A percentile compares a stretch with the other conserved stretches of the same genome.
These are phyloP conservation scores for Paxillus rubicundulus DNA, from an alignment of 768 basidiomycete genomes.

Conservation along the genomic window DNA sequence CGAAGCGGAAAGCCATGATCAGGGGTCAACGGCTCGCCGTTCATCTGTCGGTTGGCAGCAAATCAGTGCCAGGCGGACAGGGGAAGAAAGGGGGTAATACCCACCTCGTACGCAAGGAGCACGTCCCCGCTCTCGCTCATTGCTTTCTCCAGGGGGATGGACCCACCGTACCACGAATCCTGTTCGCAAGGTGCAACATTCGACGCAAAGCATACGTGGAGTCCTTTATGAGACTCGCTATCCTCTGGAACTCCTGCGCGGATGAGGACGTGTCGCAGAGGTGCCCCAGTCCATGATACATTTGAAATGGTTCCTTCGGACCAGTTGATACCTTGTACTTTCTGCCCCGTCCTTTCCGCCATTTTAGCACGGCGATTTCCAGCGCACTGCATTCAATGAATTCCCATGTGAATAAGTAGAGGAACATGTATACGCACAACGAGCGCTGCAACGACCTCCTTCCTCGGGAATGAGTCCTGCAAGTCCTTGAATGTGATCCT, in stretches of 20 bases:
- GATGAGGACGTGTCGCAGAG: slow-evolving; percentile 54
- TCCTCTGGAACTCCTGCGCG: slow-evolving; percentile 37
- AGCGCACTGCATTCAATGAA: slow-evolving; percentile 43
- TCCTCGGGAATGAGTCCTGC: slow-evolving; percentile 13
- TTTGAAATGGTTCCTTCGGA: slow-evolving; percentile 69
- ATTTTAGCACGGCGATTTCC: slow-evolving; percentile 69
- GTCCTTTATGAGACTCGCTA: slow-evolving; percentile 18
- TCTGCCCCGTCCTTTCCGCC: slow-evolving; percentile 46
- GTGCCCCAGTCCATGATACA: slow-evolving; percentile 62
- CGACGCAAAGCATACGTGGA: slow-evolving; percentile 62
- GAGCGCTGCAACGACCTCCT: slow-evolving; percentile 49
- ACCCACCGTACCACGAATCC: slow-evolving; percentile 60
- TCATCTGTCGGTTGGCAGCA: slow-evolving; percentile 49
- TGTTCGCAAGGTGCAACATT: slow-evolving; percentile 60
- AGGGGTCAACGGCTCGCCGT: slow-evolving; percentile 52
- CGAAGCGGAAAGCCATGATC: slow-evolving; percentile 68
- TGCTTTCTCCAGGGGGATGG: slow-evolving; percentile 54
- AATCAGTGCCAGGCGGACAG: neutral
- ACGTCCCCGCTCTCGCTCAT: slow-evolving; percentile 48
- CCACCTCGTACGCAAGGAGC: slow-evolving; percentile 61
- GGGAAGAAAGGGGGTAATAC: neutral
- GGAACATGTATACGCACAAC: slow-evolving; percentile 39
- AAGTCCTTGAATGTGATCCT: slow-evolving; percentile 25
- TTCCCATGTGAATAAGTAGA: neutral
- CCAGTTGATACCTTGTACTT: slow-evolving; percentile 61